These are phyloP conservation scores for Phytophthora constricta DNA, from an alignment of 352 stramenopile species.

Conservation along the genomic window DNA sequence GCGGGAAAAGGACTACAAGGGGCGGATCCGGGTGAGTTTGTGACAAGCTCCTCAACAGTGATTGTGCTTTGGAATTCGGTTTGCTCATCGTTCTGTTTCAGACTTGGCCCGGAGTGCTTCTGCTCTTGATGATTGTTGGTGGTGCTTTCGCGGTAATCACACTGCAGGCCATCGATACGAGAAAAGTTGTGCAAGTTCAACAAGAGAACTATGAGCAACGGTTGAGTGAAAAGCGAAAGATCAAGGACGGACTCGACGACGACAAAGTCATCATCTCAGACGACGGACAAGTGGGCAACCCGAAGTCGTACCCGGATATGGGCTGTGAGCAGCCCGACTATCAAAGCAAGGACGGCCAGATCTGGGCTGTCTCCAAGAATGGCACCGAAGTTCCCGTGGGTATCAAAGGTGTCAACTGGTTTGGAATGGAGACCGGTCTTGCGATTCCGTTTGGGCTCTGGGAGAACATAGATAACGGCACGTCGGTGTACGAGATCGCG, in stretches of 20 bases:
- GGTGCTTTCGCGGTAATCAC: conserved; percentile 52
- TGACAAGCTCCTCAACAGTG: not conserved
- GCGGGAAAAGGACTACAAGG: conserved; percentile 69
- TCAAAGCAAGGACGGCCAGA: conserved; percentile 59
- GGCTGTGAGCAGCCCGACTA: conserved; percentile 46
- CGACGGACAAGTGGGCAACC: conserved; percentile 63
- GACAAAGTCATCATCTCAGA: conserved; percentile 50
- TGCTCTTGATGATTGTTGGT: conserved; percentile 52
- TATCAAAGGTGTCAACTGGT: conserved; percentile 60
- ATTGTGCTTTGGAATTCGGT: too few relatives aligned
- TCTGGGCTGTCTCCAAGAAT: conserved; percentile 48
- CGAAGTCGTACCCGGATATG: conserved; percentile 55
- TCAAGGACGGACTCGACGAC: conserved; percentile 47
- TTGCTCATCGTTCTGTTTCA: conserved; percentile 30
- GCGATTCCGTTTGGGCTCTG: conserved; percentile 41
- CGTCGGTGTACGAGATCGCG: conserved; percentile 38
- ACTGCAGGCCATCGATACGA: conserved; percentile 40
- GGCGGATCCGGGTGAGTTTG: conserved; percentile 45
- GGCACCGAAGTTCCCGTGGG: conserved; percentile 42
- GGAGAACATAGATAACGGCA: conserved; percentile 25
- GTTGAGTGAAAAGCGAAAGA: conserved; percentile 38
- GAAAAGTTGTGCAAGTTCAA: conserved; percentile 27
- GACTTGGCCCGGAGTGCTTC: conserved; percentile 63
- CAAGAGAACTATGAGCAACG: conserved; percentile 35
- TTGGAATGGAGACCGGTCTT: conserved; percentile 41